Evolutionary conservation across 495 filamentous ascomycete genomes (phyloP).

Genomic region (Penicillium samsonianum): DNA sequence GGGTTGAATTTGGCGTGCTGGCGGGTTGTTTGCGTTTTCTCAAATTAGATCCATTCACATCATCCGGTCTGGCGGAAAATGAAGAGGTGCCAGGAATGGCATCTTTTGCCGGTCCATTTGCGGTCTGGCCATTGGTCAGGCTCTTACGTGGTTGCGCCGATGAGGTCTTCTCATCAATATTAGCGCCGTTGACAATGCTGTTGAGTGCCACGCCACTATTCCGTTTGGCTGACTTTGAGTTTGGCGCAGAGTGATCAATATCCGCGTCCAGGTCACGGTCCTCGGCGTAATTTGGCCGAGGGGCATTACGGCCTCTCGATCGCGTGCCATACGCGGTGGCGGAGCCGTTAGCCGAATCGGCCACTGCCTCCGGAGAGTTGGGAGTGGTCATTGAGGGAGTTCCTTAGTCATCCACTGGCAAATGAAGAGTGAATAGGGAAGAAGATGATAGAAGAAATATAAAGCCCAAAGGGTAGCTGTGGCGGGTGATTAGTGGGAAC

Average conservation of each 20-base stretch:
- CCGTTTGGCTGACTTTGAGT: slow-evolving; percentile 50
- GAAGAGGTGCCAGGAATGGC: slow-evolving; percentile 65
- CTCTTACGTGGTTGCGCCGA: slow-evolving; percentile 45
- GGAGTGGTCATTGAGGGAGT: slow-evolving; percentile 54
- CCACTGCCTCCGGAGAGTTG: slow-evolving; percentile 48
- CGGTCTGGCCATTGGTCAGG: slow-evolving; percentile 40
- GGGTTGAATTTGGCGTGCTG: slow-evolving; percentile 43
- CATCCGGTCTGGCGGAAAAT: slow-evolving; percentile 56
- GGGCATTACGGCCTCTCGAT: slow-evolving; percentile 83
- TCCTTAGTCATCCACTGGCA: slow-evolving; percentile 37
- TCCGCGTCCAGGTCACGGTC: slow-evolving; percentile 93
- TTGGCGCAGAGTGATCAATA: slow-evolving; percentile 52
- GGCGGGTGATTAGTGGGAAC: slow-evolving; percentile 16
- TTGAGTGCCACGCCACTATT: slow-evolving; percentile 33
- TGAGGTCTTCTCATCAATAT: slow-evolving; percentile 47
- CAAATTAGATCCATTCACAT: slow-evolving; percentile 42
- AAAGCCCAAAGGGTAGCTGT: slow-evolving; percentile 15
- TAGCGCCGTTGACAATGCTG: slow-evolving; percentile 37
- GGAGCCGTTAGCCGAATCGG: slow-evolving; percentile 44
- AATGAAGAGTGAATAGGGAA: slow-evolving; percentile 16
- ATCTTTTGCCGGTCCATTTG: slow-evolving; percentile 47
- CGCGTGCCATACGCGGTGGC: slow-evolving; percentile 87
- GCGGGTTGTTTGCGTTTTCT: slow-evolving; percentile 83
- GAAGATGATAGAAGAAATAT: slow-evolving; percentile 16
- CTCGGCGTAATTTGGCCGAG: slow-evolving; percentile 93